Evolutionary conservation across 495 filamentous ascomycete genomes (phyloP).

Genomic region (Endocarpon pusillum): DNA sequence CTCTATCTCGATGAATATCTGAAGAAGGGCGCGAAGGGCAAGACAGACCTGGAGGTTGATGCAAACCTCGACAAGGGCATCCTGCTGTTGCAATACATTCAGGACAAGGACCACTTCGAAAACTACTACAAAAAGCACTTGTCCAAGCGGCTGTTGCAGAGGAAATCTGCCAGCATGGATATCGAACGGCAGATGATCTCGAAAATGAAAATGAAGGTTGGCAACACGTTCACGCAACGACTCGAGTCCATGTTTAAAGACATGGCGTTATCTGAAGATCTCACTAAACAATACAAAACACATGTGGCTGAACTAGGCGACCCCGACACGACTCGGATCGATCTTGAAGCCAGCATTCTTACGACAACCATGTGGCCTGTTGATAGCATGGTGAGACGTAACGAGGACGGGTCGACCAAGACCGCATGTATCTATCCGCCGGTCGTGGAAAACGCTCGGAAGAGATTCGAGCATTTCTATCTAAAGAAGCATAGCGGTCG

Average conservation of each 20-base stretch:
- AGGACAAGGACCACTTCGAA: slow-evolving; percentile 91
- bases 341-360: slow-evolving; percentile 68
- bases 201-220: slow-evolving; percentile 88
- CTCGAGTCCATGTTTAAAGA: slow-evolving; percentile 98
- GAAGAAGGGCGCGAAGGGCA: slow-evolving; percentile 82
- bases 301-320: slow-evolving; percentile 48
- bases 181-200: slow-evolving; percentile 90
- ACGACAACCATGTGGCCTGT: slow-evolving; percentile 91
- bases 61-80: slow-evolving; percentile 77
- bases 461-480: slow-evolving; percentile 84
- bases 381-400: slow-evolving; percentile 54
- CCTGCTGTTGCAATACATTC: slow-evolving; percentile 65
- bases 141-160: slow-evolving; percentile 65
- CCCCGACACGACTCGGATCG: slow-evolving; percentile 47
- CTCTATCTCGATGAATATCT: slow-evolving; percentile 95
- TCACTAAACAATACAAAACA: slow-evolving; percentile 56
- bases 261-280: slow-evolving; percentile 76
- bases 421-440: slow-evolving; percentile 51
- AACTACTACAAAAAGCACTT: slow-evolving; percentile 97
- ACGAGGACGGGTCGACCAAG: slow-evolving; percentile 31
- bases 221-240: slow-evolving; percentile 81
- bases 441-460: slow-evolving; percentile 57
- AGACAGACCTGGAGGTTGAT: slow-evolving; percentile 85
- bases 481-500: slow-evolving; percentile 72
- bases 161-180: slow-evolving; percentile 73